phyloP scores from a whole-genome alignment of 306 rosid species.

The Pyrus betulifolia region DNA sequence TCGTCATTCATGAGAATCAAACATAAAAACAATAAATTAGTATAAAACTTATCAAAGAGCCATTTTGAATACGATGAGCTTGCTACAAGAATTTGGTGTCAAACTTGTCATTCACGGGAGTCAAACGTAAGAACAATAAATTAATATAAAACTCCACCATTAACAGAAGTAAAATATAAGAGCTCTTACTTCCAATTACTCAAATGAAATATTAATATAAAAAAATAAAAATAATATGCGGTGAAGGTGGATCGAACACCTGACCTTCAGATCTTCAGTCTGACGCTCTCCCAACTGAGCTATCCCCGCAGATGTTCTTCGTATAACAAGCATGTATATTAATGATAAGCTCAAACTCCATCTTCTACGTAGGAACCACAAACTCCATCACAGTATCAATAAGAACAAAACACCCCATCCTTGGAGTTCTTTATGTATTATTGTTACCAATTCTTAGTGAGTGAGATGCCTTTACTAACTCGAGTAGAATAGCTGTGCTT shows the following conservation, averaged over 20 bases:
- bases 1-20: no score
- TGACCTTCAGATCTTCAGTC: slow-evolving; percentile 8
- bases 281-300: slow-evolving; percentile 18
- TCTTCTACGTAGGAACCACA: neutral
- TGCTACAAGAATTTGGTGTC: no score
- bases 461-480: neutral
- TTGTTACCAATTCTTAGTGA: neutral
- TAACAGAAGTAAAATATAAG: no score
- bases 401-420: neutral
- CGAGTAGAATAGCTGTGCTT: neutral
- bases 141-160: no score
- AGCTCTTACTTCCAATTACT: no score
- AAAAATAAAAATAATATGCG: neutral
- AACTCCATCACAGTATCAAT: neutral
- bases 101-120: no score
- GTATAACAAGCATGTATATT: fast-evolving
- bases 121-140: no score
- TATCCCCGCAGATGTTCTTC: neutral
- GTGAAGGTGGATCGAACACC: slow-evolving; percentile 15
- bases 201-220: no score
- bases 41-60: no score
- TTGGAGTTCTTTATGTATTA: neutral
- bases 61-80: no score
- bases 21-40: no score
- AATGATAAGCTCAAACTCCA: neutral